These are phyloP conservation scores for Aspergillus nomiae DNA, from an alignment of 2,329 filamentous ascomycete species.

Conservation along the genomic window DNA sequence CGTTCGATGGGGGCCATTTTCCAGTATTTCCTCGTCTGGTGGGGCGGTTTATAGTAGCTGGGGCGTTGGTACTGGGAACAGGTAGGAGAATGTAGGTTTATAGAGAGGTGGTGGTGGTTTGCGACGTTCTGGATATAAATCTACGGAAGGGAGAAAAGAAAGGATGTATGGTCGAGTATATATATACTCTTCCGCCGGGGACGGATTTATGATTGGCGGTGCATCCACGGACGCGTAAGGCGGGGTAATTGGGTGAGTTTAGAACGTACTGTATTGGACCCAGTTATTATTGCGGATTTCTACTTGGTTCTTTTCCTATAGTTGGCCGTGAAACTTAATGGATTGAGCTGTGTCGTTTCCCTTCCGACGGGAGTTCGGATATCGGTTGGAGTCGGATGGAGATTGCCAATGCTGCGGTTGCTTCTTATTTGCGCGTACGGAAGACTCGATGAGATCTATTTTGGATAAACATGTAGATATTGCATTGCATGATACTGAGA, in stretches of 20 bases:
- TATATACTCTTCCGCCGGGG: neutral
- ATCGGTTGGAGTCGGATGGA: conserved; percentile 11
- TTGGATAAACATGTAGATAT: neutral
- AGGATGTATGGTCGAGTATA: neutral
- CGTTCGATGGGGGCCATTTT: conserved; percentile 49
- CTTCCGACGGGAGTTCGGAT: conserved; percentile 10
- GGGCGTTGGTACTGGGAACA: neutral
- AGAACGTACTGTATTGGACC: neutral
- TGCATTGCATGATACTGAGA: neutral
- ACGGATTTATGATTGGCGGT: neutral
- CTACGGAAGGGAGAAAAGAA: neutral
- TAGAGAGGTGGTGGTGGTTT: neutral
- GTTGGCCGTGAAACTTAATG: neutral
- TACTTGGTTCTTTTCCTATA: neutral
- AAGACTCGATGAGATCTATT: neutral
- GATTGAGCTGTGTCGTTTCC: neutral
- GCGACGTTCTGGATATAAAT: neutral
- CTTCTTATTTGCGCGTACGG: neutral
- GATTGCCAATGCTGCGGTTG: neutral
- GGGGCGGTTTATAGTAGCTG: neutral
- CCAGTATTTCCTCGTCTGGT: neutral
- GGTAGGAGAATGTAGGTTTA: neutral
- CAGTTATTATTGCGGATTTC: neutral
- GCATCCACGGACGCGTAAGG: neutral
- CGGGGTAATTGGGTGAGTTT: neutral